Evolutionary conservation across 352 stramenopile genomes (phyloP), one percentile per base, ranked within the genome.

Genomic region (Globisporangium uncinulatum): DNA sequence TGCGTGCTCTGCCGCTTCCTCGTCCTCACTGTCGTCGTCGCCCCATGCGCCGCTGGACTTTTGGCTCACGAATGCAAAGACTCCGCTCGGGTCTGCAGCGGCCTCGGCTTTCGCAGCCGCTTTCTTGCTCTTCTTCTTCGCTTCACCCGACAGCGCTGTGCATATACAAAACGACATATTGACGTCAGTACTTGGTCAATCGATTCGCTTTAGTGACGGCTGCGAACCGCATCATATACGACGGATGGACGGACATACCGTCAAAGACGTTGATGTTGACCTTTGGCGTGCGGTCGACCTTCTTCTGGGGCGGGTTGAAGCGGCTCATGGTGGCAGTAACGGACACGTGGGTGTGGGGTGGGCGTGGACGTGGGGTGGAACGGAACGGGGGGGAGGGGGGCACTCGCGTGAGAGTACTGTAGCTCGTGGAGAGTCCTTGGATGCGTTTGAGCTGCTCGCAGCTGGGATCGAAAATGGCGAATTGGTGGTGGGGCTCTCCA

Each of bases 11-110:
- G 48, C 56, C 4, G 56, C 56, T 32, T 79, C 73, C 31, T 80
- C 71, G 39, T 92, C 81, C 52, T 95, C 83, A 54, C 86, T 83
- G 65, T 78, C 86, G 24, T 88, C 76, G 60, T 90, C 76, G 36
- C 71, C 74, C 67, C 72, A 86, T 20, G 83, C 77, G n/a, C 69
- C 74, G 51, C 69, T 80, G 49, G 81, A 85, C 63, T 76, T 71
- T 45, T 87, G 76, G 65, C 67, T 79, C 46, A 90, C 76, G 45
- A 93, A 93, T 29, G 81, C 86, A 21, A 83, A 82, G 49, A 86
- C 81, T 44, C 70, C 73, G 52, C 76, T 79, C 55, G 74, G 77
- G 31, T 66, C 62, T 34, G 77, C 70, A 43, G 63, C 54, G n/a
- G 51, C 56, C 34, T 56, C 62, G n/a, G 66, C 51, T 61, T 79